phyloP scores from a whole-genome alignment of 148 eudicot species.

The Diospyros kaki region DNA sequence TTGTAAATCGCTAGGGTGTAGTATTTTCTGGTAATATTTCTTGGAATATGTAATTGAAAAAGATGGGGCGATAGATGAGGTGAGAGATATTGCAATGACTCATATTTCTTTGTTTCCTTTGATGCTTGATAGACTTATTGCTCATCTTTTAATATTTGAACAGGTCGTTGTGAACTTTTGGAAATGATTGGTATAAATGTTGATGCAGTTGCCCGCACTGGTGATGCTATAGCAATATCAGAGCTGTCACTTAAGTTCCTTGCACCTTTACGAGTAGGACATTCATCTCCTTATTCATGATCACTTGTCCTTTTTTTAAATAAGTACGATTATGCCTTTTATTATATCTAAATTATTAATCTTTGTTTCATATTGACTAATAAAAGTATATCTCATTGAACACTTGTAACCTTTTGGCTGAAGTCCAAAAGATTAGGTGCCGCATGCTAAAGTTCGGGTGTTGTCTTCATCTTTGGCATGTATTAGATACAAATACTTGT shows the following conservation, averaged over 20 bases:
- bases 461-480: no score
- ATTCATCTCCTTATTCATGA: neutral
- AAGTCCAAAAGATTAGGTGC: neutral
- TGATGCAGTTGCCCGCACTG: constrained; percentile 72
- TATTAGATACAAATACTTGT: no score
- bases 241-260: constrained; percentile 76
- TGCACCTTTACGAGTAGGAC: constrained; percentile 75
- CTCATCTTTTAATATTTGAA: neutral
- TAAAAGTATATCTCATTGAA: neutral
- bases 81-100: neutral
- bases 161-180: constrained; percentile 78
- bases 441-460: no score
- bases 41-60: neutral
- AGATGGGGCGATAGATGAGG: neutral
- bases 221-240: constrained; percentile 74
- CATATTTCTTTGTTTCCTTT: neutral
- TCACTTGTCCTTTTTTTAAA: neutral
- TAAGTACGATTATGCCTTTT: no score
- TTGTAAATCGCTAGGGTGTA: neutral
- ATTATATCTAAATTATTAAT: neutral
- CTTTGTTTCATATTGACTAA: neutral
- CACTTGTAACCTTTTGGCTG: neutral
- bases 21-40: neutral
- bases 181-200: constrained; percentile 67
- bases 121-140: constrained; percentile 7